Evolutionary conservation across 208 protist genomes (phyloP).

Genomic region (Trypanosoma lewisi): DNA sequence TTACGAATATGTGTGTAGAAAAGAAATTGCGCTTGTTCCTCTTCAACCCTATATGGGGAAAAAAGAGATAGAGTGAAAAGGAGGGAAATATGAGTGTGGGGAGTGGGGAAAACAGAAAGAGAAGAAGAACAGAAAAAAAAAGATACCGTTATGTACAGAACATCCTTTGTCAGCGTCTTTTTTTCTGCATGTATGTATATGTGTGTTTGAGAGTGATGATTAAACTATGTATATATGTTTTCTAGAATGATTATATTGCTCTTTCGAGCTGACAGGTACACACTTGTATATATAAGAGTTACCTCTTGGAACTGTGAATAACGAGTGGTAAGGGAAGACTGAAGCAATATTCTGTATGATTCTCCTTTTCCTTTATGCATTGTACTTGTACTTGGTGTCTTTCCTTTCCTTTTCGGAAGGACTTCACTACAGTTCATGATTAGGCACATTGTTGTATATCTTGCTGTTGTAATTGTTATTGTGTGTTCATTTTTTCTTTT

Average conservation of each 20-base stretch:
- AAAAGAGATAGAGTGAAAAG: neutral
- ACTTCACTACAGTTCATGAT: no score
- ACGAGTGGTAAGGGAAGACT: no score
- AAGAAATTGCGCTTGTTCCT: neutral
- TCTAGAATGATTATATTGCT: neutral
- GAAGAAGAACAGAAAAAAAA: neutral
- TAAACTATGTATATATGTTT: constrained; percentile 1
- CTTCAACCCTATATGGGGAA: neutral
- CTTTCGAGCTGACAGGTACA: neutral
- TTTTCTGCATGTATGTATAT: constrained; percentile 1
- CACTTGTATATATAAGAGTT: no score
- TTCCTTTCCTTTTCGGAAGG: no score
- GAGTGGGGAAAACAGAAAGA: neutral
- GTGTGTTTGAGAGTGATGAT: neutral
- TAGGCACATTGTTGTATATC: no score
- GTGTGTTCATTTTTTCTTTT: no score
- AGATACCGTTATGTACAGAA: neutral
- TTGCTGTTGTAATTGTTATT: no score
- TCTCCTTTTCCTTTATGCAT: no score
- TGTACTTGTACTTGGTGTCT: no score
- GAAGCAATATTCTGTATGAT: no score
- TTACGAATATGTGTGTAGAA: neutral
- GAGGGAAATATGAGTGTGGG: neutral
- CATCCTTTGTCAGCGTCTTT: neutral
- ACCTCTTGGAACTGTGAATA: no score